Conservation (phyloP, 306 rosid species). For the Ochetophila trinervis region DNA sequence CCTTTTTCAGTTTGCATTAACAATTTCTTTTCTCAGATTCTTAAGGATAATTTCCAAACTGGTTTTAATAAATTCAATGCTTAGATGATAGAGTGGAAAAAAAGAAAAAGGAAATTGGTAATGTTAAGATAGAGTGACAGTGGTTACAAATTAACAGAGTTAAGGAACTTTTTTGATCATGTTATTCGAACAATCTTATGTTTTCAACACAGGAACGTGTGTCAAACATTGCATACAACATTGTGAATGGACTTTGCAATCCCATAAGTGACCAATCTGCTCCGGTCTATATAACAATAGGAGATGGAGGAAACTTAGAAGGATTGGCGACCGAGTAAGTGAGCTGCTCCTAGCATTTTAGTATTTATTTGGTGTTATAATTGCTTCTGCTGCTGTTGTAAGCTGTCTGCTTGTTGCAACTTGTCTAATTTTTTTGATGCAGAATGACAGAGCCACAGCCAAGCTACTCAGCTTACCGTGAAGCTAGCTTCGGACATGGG, state of each 20-base stretch:
- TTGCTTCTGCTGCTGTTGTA: not conserved
- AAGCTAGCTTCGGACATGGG: slow-evolving; percentile 78
- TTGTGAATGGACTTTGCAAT: slow-evolving; percentile 48
- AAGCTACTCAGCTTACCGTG: slow-evolving; percentile 65
- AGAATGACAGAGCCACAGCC: slow-evolving; percentile 84
- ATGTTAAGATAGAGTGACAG: too few relatives aligned
- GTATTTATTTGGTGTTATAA: not conserved
- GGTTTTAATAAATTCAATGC: too few relatives aligned
- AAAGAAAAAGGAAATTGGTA: too few relatives aligned
- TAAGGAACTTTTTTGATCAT: too few relatives aligned
- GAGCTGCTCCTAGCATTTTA: not conserved
- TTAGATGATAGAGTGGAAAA: too few relatives aligned
- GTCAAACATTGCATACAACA: slow-evolving; percentile 56
- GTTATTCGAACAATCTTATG: not conserved
- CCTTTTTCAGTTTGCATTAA: too few relatives aligned
- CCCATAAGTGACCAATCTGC: slow-evolving; percentile 46
- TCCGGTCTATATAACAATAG: slow-evolving; percentile 73
- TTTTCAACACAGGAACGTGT: slow-evolving; percentile 50
- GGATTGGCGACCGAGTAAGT: slow-evolving; percentile 60
- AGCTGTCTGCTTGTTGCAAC: not conserved
- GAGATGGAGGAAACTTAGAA: slow-evolving; percentile 86
- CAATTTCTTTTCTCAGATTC: too few relatives aligned
- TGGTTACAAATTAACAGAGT: too few relatives aligned
- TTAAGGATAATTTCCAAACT: too few relatives aligned
- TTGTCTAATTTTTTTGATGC: slow-evolving; percentile 1